Evolutionary conservation across 768 basidiomycete genomes (phyloP), one percentile per base, ranked within the genome.

Genomic region (Sarcomyxa edulis): DNA sequence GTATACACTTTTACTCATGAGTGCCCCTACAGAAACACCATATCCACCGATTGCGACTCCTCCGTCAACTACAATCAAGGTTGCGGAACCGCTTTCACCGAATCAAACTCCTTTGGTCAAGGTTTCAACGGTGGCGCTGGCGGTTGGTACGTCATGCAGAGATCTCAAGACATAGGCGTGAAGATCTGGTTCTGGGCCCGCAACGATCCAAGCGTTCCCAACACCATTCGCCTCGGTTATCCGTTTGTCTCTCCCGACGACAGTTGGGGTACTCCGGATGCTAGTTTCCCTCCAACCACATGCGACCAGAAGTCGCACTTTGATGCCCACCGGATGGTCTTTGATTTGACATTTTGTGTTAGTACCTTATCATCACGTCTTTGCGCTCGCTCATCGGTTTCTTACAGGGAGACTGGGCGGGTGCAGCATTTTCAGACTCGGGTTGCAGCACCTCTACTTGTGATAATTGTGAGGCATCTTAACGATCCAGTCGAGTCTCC

Each of bases 161-260:
- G 71, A 27, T 61, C 66, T 18, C 39, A 33, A 7, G 27, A 42
- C 1, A 58, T 54, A 3, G 76, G 78, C 16, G 62, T 85, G 27
- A 67, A 62, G 37, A 53, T 83, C 21, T 87, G 78, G 74, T 84
- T 78, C 53, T 81, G 76, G 75, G 50, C 72, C 9, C 61, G 78
- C 27, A 45, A 63, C 50, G 67, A 70, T 42, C 19, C 51, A 8
- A 40, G 40, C n/a, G 64, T 76, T 3, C 80, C 81, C 6, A 28
- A 39, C 41, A 64, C 63, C 41, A 55, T 77, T 44, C 49, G 49
- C 15, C 26, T 55, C 22, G 49, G 44, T 14, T 35, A 46, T 15
- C 14, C 25, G 2, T 34, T 43, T 3, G 32, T 64, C 7, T 22
- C 38, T 24, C 50, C 55, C 28, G 46, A 50, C 28, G 3, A 21